Conservation (phyloP, 352 stramenopile species). For the Phytophthora pinifolia region DNA sequence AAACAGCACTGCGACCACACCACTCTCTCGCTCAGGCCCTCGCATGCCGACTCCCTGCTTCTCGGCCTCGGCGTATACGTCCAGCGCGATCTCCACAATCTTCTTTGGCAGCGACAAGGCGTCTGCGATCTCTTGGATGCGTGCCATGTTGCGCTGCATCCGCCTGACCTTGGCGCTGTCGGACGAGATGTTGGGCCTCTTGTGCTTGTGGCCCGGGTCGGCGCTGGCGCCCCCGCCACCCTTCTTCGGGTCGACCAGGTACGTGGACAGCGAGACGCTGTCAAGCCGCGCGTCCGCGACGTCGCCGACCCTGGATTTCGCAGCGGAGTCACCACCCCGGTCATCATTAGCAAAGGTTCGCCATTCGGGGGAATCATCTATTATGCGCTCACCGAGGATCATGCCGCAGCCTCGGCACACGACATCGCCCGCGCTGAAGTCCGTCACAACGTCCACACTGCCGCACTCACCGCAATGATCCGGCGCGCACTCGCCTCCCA, state of each 20-base stretch:
- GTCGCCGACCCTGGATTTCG: slow-evolving; percentile 82
- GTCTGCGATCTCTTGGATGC: slow-evolving; percentile 71
- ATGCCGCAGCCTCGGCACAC: slow-evolving; percentile 82
- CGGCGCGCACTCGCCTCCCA: slow-evolving; percentile 67
- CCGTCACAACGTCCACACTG: slow-evolving; percentile 76
- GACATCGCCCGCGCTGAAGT: slow-evolving; percentile 79
- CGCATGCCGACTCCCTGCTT: slow-evolving; percentile 65
- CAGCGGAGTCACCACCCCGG: slow-evolving; percentile 70
- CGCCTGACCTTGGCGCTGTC: slow-evolving; percentile 60
- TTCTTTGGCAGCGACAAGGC: slow-evolving; percentile 64
- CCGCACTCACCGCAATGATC: slow-evolving; percentile 67
- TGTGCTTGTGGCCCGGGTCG: slow-evolving; percentile 38
- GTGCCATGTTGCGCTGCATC: slow-evolving; percentile 69
- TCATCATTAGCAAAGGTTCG: slow-evolving; percentile 89
- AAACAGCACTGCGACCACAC: slow-evolving; percentile 67
- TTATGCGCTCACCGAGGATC: slow-evolving; percentile 86
- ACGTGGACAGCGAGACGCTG: slow-evolving; percentile 63
- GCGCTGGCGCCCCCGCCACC: slow-evolving; percentile 22
- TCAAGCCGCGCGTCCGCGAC: slow-evolving; percentile 60
- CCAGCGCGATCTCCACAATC: slow-evolving; percentile 70
- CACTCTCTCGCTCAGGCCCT: slow-evolving; percentile 65
- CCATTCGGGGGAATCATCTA: slow-evolving; percentile 89
- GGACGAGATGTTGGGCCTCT: slow-evolving; percentile 58
- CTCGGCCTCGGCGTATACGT: slow-evolving; percentile 71
- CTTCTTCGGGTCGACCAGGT: slow-evolving; percentile 62